Evolutionary conservation across 768 basidiomycete genomes (phyloP), one percentile per base, ranked within the genome.

Genomic region (Leccinum longicurvipes): DNA sequence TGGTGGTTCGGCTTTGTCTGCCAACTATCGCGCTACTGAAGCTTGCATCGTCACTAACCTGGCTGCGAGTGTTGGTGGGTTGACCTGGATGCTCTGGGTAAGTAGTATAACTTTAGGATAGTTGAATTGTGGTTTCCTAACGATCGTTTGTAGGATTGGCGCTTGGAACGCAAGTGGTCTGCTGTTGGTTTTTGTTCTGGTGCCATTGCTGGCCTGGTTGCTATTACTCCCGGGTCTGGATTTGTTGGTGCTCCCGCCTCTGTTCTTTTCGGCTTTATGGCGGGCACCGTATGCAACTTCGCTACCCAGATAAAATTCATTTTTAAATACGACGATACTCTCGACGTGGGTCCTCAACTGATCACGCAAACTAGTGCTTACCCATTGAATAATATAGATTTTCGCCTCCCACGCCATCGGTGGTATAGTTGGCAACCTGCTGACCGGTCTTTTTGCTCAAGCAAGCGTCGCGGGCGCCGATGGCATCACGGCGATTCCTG

Each of bases 141-240:
- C 15, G 31, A n/a, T 9, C n/a, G 6, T 39, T 17, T 24, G 0
- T 47, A 86, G 81, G 95, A 98, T 77, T 98, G 84, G 73, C 86
- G 95, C 55, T 80, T 97, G 47, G 95, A 97, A 73, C 82, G 81
- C 70, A 96, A 97, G 69, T 97, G 93, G 94, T 86, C 84, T 50
- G 88, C 84, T 1, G 92, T 98, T 57, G 93, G 94, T 7, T 96
- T 96, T 75, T 98, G 96, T 73, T 93, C 94, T 3, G 96, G 96
- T 19, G 92, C 93, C 31, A 91, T 98, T 56, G 78, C 86, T 8
- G 96, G 93, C 42, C 83, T 94, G 3, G 93, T 96, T 19, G 91
- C 90, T 28, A 93, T 94, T 57, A 92, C 89, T 0, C 91, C 90
- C n/a, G 91, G 74, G 9, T 89, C 88, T 25, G 90, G 91, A 62